Conservation (phyloP, 371 early-diverging fungal species). For the Dichotomocladium elegans region DNA sequence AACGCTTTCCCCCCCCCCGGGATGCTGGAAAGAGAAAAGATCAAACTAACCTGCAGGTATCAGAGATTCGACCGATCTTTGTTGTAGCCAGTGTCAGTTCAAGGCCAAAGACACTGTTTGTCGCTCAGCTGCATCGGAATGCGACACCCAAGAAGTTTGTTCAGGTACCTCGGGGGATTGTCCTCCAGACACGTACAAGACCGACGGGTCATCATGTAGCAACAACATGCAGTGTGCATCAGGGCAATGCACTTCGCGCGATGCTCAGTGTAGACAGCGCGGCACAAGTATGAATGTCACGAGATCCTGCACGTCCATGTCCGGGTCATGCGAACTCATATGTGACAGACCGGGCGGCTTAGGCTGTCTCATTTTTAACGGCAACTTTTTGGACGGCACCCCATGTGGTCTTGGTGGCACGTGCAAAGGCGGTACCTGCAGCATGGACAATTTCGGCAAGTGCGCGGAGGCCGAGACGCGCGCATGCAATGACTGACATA, state of each 20-base stretch:
- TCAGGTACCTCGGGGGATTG: slow-evolving; percentile 71
- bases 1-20: too few species aligned
- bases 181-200: slow-evolving; percentile 65
- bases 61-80: slow-evolving; percentile 78
- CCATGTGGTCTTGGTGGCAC: slow-evolving; percentile 75
- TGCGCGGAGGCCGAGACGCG: not conserved
- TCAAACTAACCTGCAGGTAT: not conserved
- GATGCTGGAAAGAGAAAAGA: not conserved
- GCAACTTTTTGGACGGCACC: slow-evolving; percentile 85
- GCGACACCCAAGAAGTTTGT: slow-evolving; percentile 83
- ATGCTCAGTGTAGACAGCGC: slow-evolving; percentile 72
- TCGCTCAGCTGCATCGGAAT: slow-evolving; percentile 69
- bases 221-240: slow-evolving; percentile 70
- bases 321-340: slow-evolving; percentile 58
- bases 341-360: slow-evolving; percentile 58
- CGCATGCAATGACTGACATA: not conserved
- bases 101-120: slow-evolving; percentile 64
- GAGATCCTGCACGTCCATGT: slow-evolving; percentile 43
- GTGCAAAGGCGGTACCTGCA: slow-evolving; percentile 51
- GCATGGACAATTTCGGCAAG: slow-evolving; percentile 32
- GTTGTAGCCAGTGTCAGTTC: slow-evolving; percentile 78
- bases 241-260: slow-evolving; percentile 86
- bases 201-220: slow-evolving; percentile 71
- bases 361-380: slow-evolving; percentile 69
- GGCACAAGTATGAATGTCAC: slow-evolving; percentile 39